These are phyloP conservation scores for Crithidia fasciculata DNA, from an alignment of 208 protist species.

Conservation along the genomic window DNA sequence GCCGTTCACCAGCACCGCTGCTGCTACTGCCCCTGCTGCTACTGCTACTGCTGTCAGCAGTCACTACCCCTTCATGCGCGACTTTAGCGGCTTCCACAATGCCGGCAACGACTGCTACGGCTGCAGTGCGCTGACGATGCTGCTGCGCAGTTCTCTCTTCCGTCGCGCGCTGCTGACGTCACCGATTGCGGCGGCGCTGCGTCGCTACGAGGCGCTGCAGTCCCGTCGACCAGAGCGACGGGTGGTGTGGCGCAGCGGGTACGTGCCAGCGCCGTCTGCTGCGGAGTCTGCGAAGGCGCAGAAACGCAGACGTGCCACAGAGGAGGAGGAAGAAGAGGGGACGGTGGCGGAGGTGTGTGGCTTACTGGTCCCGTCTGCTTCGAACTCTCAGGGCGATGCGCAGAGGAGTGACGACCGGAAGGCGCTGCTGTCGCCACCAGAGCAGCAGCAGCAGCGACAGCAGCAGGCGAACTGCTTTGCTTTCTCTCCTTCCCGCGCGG, in stretches of 20 bases:
- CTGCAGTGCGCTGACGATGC: slow-evolving; percentile 78
- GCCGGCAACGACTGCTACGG: slow-evolving; percentile 84
- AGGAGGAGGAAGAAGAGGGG: slow-evolving; percentile 4
- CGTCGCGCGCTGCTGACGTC: slow-evolving; percentile 40
- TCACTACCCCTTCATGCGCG: slow-evolving; percentile 15
- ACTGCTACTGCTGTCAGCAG: neutral
- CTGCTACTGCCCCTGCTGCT: neutral
- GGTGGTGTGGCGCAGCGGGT: slow-evolving; percentile 24
- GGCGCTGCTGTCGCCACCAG: too few relatives aligned
- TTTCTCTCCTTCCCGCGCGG: neutral
- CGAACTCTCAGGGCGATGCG: neutral
- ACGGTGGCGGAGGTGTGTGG: slow-evolving; percentile 10
- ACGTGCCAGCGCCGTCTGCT: slow-evolving; percentile 10
- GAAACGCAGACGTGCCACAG: neutral
- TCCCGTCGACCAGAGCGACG: slow-evolving; percentile 14
- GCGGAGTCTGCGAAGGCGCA: neutral
- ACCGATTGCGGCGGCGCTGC: slow-evolving; percentile 26
- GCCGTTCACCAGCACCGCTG: neutral
- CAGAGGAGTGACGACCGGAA: too few relatives aligned
- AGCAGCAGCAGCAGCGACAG: neutral
- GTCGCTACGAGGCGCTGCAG: slow-evolving; percentile 22
- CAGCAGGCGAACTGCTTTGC: neutral
- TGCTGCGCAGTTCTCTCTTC: slow-evolving; percentile 72
- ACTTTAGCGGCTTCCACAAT: slow-evolving; percentile 84
- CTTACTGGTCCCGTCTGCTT: neutral